Base-by-base conservation (phyloP, 2,329 filamentous ascomycete species). In the Botrytis aclada region DNA sequence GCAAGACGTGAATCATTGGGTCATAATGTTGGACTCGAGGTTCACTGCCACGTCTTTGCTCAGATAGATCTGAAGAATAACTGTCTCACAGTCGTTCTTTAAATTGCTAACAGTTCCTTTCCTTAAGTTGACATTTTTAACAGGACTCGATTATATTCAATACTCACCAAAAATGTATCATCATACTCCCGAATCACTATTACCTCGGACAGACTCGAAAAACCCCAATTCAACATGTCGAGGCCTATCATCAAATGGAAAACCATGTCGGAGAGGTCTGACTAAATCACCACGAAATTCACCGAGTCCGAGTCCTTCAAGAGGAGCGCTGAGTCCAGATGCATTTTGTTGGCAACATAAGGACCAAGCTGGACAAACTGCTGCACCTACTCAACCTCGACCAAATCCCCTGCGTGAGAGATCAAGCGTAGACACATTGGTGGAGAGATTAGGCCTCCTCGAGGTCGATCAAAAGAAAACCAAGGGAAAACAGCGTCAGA, bases 341-440 rank as follows among this genome's bases (percentile, higher is more conserved):
- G 80, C 72, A 64, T 98, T 94, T 83, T 98, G 95, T 85, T 97
- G 93, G 92, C 94, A 98, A 81, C 96, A 99, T 84, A 95, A 93
- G 81, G 93, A 96, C 73, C 96, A 99, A 82, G 77, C 79, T 81
- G 29, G 86, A 83, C 74, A 84, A 81, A 60, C 76, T 70, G 71
- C 78, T 78, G 79, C 73, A 81, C 80, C 67, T 25, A 41, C 37
- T n/a, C 45, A 63, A 39, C 2, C 54, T 81, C 75, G 80, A 76
- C 58, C 72, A 43, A 58, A 60, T 80, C 73, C 80, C 74, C 70
- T 79, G 79, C 60, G 83, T 41, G 85, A 88, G 73, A 86, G 93
- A 69, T 91, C 89, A 47, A 98, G 95, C 78, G 87, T 98, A 72
- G 96, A 99, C 81, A 97, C 94, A 0, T 84, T 98, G 73, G 89